Base-by-base conservation (phyloP, 2,329 filamentous ascomycete genomes). In the Fusarium oxysporum region DNA sequence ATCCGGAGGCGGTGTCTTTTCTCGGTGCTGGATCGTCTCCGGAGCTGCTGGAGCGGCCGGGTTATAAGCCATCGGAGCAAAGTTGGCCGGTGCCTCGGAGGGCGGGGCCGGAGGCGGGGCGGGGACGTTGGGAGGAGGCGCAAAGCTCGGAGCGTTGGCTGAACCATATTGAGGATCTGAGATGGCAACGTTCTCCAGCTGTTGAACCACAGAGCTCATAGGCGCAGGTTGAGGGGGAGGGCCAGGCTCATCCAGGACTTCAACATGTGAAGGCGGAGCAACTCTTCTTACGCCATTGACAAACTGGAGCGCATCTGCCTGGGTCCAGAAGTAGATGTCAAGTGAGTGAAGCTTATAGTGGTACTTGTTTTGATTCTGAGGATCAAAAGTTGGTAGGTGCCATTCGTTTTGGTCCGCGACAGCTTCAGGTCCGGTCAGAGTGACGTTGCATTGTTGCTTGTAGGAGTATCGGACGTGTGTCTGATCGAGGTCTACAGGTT, bases 311-410 rank as follows among this genome's bases (percentile, higher is more conserved):
- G 92, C 92, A 81, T 95, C 93, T 62, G 90, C 86, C 68, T 90
- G 89, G 1, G 90, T 93, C 92, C 92, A 95, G 78, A 95, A 92
- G 83, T 96, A 96, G 19, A 95, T 84, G 78, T 95, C 93, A 64
- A 95, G 80, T 0, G 91, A 92, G 79, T 94, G 91, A 12, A 96
- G 87, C 79, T 90, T 91, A 83, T 94, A 94, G 85, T 94, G 89
- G 80, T 94, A 95, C 80, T 92, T 94, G 79, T 89, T 91, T 81
- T 95, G 90, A 81, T 94, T 93, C 56, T 86, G 86, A 5, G 90
- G 89, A 80, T 95, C 92, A 79, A 88, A 92, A 1, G 90, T 90
- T 4, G 92, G 92, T 11, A 95, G 86, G 80, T 94, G 92, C 93
- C 93, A 95, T 80, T 94, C 86, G 70, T 87, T 87, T 51, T 84